Percentiles rank a stretch among this genome's conserved stretches.
These are phyloP conservation scores for Zelopaecilomyces penicillatus DNA, from an alignment of 2,329 filamentous ascomycete species.

Conservation along the genomic window DNA sequence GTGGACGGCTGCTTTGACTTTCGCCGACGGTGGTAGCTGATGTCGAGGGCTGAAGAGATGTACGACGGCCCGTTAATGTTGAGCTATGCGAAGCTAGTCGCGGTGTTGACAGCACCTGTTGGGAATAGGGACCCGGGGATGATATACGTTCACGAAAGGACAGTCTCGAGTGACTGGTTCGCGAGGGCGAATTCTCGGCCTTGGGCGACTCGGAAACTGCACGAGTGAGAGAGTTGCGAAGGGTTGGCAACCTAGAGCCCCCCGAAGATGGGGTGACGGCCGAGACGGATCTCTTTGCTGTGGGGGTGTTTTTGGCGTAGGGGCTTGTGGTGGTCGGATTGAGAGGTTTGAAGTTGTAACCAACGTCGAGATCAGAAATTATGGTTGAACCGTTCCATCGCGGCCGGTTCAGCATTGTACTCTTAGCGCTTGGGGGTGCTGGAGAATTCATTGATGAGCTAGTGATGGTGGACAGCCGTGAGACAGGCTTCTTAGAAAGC, in stretches of 20 bases:
- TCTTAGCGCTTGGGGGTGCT: conserved; percentile 28
- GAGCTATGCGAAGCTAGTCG: conserved; percentile 37
- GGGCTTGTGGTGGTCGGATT: conserved; percentile 52
- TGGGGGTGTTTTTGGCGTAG: conserved; percentile 38
- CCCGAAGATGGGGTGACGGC: conserved; percentile 34
- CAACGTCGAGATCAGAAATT: conserved; percentile 52
- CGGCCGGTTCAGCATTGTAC: conserved; percentile 49
- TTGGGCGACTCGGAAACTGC: conserved; percentile 40
- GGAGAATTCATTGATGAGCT: conserved; percentile 43
- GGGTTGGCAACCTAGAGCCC: conserved; percentile 38
- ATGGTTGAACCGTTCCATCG: conserved; percentile 67
- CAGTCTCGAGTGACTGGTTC: conserved; percentile 34
- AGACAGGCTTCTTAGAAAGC: conserved; percentile 32
- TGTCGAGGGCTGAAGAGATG: conserved; percentile 43
- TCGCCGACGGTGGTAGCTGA: conserved; percentile 23
- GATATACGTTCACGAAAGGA: conserved; percentile 46
- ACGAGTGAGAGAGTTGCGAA: conserved; percentile 40
- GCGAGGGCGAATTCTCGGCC: conserved; percentile 35
- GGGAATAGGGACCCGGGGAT: conserved; percentile 40
- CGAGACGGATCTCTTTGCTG: conserved; percentile 32
- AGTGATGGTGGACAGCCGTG: conserved; percentile 38
- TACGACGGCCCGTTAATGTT: conserved; percentile 36
- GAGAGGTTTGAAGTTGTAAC: conserved; percentile 59
- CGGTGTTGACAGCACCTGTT: conserved; percentile 37
- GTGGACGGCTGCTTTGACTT: conserved; percentile 35